Conservation (phyloP, 805 yeast genomes). For the Metschnikowia matae region DNA sequence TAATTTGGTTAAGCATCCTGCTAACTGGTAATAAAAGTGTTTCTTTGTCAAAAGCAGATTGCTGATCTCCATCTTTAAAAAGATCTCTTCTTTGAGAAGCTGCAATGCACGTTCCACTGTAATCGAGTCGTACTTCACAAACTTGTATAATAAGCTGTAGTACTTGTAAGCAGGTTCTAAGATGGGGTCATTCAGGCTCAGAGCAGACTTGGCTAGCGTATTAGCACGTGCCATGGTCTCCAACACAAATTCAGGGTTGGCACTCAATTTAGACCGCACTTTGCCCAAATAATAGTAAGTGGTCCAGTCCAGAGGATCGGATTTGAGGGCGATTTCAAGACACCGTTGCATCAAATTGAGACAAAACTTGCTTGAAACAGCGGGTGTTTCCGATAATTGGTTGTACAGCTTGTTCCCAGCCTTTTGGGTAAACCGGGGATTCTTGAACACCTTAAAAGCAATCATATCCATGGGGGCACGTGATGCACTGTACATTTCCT, state of each 20-base stretch:
- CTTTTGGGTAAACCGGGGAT: slow-evolving; percentile 30
- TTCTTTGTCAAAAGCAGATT: slow-evolving; percentile 14
- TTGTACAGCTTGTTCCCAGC: slow-evolving; percentile 26
- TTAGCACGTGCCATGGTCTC: slow-evolving; percentile 25
- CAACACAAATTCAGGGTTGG: slow-evolving; percentile 31
- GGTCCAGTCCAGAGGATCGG: slow-evolving; percentile 54
- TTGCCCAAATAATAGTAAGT: slow-evolving; percentile 57
- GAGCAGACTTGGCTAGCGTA: neutral
- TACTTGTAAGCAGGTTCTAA: slow-evolving; percentile 77
- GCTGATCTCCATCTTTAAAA: slow-evolving; percentile 3
- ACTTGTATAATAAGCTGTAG: slow-evolving; percentile 56
- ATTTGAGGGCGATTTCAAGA: slow-evolving; percentile 44
- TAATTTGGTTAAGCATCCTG: slow-evolving; percentile 46
- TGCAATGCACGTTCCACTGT: slow-evolving; percentile 33
- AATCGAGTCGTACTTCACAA: slow-evolving; percentile 37
- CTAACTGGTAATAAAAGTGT: slow-evolving; percentile 37
- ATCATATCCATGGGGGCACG: slow-evolving; percentile 62
- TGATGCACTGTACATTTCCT: slow-evolving; percentile 56
- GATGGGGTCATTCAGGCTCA: slow-evolving; percentile 43
- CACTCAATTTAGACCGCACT: slow-evolving; percentile 47
- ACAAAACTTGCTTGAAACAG: slow-evolving; percentile 23
- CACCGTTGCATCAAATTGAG: slow-evolving; percentile 40
- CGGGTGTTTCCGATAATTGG: slow-evolving; percentile 19
- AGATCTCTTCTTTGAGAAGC: slow-evolving; percentile 36
- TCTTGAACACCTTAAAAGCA: slow-evolving; percentile 45